These are phyloP conservation scores for Quercus tomentella DNA, from an alignment of 331 rosid species.

Conservation along the genomic window DNA sequence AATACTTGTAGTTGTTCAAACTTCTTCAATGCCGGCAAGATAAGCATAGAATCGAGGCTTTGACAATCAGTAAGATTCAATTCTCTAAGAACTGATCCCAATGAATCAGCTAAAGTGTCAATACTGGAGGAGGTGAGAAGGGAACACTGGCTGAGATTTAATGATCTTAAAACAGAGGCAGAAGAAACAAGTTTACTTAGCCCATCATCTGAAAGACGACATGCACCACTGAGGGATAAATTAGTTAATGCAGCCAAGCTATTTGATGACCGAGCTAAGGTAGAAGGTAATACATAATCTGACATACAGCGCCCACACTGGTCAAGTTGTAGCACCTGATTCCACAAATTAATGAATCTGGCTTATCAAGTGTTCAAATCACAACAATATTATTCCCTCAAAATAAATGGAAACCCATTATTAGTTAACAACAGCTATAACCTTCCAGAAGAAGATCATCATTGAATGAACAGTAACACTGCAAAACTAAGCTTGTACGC, in stretches of 20 bases:
- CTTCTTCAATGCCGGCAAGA: conserved; percentile 48
- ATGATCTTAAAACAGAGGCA: conserved; percentile 59
- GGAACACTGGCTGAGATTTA: conserved; percentile 87
- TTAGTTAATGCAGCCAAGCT: conserved; percentile 46
- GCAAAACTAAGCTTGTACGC: neutral
- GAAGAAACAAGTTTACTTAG: conserved; percentile 55
- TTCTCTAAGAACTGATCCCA: conserved; percentile 67
- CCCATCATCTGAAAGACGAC: conserved; percentile 71
- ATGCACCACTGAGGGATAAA: conserved; percentile 79
- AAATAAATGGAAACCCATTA: neutral
- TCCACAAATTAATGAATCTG: conserved; percentile 19
- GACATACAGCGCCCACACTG: conserved; percentile 74
- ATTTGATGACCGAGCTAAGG: conserved; percentile 44
- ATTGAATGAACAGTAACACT: neutral
- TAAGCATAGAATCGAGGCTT: conserved; percentile 34
- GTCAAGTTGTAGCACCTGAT: conserved; percentile 81
- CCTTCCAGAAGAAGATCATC: neutral
- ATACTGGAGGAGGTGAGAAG: conserved; percentile 61
- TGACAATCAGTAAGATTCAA: conserved; percentile 72
- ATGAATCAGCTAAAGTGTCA: conserved; percentile 41
- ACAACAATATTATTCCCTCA: neutral
- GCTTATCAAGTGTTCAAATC: neutral
- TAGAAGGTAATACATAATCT: conserved; percentile 44
- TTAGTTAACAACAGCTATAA: neutral
- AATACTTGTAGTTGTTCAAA: conserved; percentile 63